These are phyloP conservation scores for Candida michaelii DNA, from an alignment of 805 yeast genomes.

Conservation along the genomic window DNA sequence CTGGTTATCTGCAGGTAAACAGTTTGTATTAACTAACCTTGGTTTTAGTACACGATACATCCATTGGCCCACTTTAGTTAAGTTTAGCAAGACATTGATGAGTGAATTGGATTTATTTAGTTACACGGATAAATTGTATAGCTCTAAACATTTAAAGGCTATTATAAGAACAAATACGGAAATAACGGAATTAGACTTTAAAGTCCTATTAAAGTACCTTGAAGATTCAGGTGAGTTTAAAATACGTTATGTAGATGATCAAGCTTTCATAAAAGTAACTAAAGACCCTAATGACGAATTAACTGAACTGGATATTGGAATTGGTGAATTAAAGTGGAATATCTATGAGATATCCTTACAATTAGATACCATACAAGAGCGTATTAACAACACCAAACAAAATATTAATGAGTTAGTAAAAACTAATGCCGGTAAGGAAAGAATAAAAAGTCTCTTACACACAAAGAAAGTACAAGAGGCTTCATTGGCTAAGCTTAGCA, in stretches of 20 bases:
- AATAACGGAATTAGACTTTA: conserved; percentile 22
- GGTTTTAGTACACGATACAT: conserved; percentile 10
- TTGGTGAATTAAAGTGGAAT: conserved; percentile 26
- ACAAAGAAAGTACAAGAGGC: conserved; percentile 8
- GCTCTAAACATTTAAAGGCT: not conserved
- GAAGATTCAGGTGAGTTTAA: conserved; percentile 20
- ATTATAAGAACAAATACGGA: conserved; percentile 5
- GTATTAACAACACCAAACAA: conserved; percentile 19
- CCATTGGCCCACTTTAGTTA: conserved; percentile 9
- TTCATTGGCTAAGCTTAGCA: conserved; percentile 2
- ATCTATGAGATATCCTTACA: conserved; percentile 19
- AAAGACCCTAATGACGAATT: conserved; percentile 14
- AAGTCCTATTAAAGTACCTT: conserved; percentile 26
- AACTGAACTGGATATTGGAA: conserved; percentile 30
- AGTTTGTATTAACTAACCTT: not conserved
- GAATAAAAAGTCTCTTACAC: conserved; percentile 11
- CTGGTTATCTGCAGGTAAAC: conserved; percentile 7
- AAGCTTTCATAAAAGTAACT: conserved; percentile 22
- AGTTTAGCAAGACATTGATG: conserved; percentile 7
- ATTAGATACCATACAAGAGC: conserved; percentile 17
- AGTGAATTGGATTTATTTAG: conserved; percentile 3
- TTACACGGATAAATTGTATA: conserved; percentile 12
- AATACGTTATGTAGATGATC: conserved; percentile 4
- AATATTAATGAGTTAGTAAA: conserved; percentile 17
- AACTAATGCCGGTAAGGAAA: conserved; percentile 19